Evolutionary conservation across 2,329 filamentous ascomycete species (phyloP), one percentile per base, ranked within the genome.

Genomic region (Diaporthe helianthi): DNA sequence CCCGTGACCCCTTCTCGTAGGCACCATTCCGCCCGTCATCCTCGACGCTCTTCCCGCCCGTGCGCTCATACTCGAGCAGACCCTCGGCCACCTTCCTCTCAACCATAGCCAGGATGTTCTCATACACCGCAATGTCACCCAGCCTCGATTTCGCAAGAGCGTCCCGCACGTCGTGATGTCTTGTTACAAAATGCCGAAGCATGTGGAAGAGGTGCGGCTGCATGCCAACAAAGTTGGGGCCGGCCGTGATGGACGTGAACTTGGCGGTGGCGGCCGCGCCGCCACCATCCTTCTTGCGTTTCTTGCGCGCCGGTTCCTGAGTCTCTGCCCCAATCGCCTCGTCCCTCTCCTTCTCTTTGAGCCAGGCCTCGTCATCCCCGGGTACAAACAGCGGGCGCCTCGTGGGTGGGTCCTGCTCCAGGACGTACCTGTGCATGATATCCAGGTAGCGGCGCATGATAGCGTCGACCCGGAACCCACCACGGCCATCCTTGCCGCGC

Each of bases 171-270:
- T 96, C 87, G 29, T 93, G 94, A 79, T 98, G 92, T 71, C 85
- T 87, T 2, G 90, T 85, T 41, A 99, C 90, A 29, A 98, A 87
- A 38, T 95, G 90, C 19, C 95, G 88, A 26, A 98, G 86, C 31
- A 99, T 87, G 78, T 97, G 92, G 84, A 99, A 99, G 52, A 98
- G 87, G 79, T 99, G 96, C 0, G 93, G 89, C 79, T 98, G 94
- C 85, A 98, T 93, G 41, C 90, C 90, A 13, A 87, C 85, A 58
- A 97, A 83, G 78, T 96, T 98, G 4, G 82, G 87, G 76, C 70
- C 70, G n/a, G 70, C 70, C 49, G 64, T 69, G 26, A 61, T 60
- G 24, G 67, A 69, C 47, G 67, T 71, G 49, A 71, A 41, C 67
- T 52, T 71, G 63, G n/a, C 55, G 79, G 81, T 54, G 72, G 69